These are phyloP conservation scores for Medicago arabica DNA, from an alignment of 306 rosid genomes.

Conservation along the genomic window DNA sequence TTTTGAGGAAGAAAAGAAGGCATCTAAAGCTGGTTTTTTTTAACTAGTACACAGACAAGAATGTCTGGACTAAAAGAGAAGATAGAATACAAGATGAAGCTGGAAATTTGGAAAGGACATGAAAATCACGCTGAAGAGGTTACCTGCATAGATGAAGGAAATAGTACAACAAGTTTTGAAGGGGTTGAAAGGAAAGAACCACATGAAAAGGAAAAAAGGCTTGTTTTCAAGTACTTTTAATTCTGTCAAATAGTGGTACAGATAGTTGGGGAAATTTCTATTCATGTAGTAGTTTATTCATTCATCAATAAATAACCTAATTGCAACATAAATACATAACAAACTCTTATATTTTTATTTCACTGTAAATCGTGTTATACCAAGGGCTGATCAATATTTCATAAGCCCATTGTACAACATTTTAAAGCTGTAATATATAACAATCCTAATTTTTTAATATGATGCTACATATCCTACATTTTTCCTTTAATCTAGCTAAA, in stretches of 20 bases:
- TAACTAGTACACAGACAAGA: not conserved
- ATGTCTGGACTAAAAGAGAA: not conserved
- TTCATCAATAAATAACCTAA: not conserved
- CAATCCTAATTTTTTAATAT: conserved; percentile 26
- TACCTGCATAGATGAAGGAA: conserved; percentile 36
- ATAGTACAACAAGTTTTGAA: conserved; percentile 45
- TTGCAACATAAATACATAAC: not conserved
- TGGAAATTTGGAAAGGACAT: not conserved
- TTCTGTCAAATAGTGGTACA: no score
- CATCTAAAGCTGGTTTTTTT: no score
- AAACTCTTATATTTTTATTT: not conserved
- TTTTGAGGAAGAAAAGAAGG: no score
- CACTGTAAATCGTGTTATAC: not conserved
- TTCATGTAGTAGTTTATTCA: no score
- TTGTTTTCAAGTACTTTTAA: no score
- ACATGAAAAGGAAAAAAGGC: no score
- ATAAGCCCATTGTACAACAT: not conserved
- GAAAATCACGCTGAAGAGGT: not conserved
- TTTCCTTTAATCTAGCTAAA: conserved; percentile 38
- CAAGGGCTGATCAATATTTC: conserved; percentile 27
- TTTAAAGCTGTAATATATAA: conserved; percentile 31
- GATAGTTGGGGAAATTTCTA: no score
- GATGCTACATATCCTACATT: conserved; percentile 35
- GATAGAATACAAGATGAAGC: not conserved
- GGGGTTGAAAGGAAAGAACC: no score